These are phyloP conservation scores for Monosporascus sp. DNA, from an alignment of 2,329 filamentous ascomycete genomes.

Conservation along the genomic window DNA sequence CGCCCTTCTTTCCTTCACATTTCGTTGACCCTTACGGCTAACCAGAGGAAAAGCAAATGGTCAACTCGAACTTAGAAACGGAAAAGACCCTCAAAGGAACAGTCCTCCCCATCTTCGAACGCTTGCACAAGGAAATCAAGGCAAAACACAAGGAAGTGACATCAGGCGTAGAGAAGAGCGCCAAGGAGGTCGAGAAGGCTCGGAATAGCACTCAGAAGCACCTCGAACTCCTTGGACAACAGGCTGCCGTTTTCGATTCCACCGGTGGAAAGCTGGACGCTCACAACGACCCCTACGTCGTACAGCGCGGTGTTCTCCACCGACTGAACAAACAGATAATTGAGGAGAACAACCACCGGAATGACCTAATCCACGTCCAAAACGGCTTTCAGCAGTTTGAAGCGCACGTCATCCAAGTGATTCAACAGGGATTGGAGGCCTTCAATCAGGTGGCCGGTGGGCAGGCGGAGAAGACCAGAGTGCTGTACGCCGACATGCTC, in stretches of 20 bases:
- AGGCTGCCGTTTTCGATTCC: conserved; percentile 75
- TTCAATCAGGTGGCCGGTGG: conserved; percentile 77
- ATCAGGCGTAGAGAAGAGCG: conserved; percentile 72
- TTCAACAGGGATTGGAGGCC: conserved; percentile 77
- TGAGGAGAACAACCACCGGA: conserved; percentile 93
- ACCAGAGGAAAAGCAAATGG: conserved; percentile 57
- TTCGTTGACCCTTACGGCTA: neutral
- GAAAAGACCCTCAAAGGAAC: conserved; percentile 84
- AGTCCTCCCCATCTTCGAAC: conserved; percentile 82
- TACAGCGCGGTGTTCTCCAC: conserved; percentile 76
- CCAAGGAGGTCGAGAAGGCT: conserved; percentile 89
- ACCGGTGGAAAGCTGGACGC: conserved; percentile 66
- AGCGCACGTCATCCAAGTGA: conserved; percentile 71
- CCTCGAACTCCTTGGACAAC: conserved; percentile 86
- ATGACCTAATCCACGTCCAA: conserved; percentile 89
- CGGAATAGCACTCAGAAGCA: conserved; percentile 86
- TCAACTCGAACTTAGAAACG: conserved; percentile 85
- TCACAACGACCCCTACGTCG: conserved; percentile 79
- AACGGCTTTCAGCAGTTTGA: conserved; percentile 86
- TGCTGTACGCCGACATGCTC: conserved; percentile 80
- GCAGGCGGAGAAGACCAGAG: conserved; percentile 75
- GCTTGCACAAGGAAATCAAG: conserved; percentile 94
- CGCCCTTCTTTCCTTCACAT: neutral
- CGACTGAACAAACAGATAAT: conserved; percentile 84
- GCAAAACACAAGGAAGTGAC: conserved; percentile 87